Conservation (phyloP, 1,284 basidiomycete species). For the Ceratobasidium sp. region DNA sequence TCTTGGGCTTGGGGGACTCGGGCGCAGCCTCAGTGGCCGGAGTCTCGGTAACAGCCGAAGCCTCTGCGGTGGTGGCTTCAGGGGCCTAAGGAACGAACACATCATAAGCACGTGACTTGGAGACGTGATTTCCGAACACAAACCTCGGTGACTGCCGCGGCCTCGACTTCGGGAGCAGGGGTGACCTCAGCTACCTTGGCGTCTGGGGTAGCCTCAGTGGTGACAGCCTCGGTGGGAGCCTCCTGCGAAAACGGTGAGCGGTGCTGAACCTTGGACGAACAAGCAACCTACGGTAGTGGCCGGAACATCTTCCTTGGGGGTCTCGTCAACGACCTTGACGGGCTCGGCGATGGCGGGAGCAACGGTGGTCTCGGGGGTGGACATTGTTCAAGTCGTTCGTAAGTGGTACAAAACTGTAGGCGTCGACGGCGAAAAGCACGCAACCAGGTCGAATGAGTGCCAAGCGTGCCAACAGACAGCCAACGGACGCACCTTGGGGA, state of each 20-base stretch:
- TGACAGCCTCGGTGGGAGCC: constrained; percentile 34
- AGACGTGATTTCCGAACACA: constrained; percentile 1
- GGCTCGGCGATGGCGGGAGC: constrained; percentile 56
- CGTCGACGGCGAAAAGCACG: constrained; percentile 18
- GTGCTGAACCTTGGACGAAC: neutral
- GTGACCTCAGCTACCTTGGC: constrained; percentile 45
- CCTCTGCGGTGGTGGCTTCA: constrained; percentile 55
- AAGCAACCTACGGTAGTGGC: constrained; percentile 37
- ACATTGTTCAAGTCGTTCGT: constrained; percentile 72
- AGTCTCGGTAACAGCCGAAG: constrained; percentile 51
- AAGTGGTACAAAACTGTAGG: constrained; percentile 35
- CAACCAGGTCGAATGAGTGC: neutral
- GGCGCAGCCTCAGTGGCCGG: constrained; percentile 46
- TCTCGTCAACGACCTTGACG: constrained; percentile 59
- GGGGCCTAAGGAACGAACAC: constrained; percentile 13
- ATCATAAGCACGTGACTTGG: constrained; percentile 49
- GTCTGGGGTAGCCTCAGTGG: constrained; percentile 50
- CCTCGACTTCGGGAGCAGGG: constrained; percentile 45
- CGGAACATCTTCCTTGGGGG: constrained; percentile 41
- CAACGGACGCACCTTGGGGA: constrained; percentile 16
- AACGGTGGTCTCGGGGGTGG: constrained; percentile 60
- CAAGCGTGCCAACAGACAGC: neutral
- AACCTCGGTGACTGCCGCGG: constrained; percentile 52
- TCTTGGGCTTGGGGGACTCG: constrained; percentile 44
- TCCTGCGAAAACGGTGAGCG: constrained; percentile 33